Evolutionary conservation across 345 rosid species (phyloP), one percentile per base, ranked within the genome.

Genomic region (Camelina neglecta): DNA sequence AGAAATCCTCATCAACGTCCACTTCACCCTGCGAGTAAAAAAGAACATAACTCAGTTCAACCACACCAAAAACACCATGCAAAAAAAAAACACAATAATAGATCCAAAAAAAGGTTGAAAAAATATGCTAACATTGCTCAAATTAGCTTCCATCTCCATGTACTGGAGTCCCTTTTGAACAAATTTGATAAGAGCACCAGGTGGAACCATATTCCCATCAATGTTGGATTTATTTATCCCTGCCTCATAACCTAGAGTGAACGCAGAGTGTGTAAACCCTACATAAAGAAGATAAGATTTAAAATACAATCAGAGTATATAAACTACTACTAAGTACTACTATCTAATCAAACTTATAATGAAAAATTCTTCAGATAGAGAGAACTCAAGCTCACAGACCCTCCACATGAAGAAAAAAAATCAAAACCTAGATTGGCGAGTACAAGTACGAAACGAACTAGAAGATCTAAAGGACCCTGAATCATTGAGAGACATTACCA

Each of bases 121-220:
- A 79, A 41, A 75, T 60, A 81, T 80, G 56, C 91, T 81, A 79
- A 90, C 98, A 83, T 87, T 86, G 83, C 77, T 87, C 86, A 90
- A 71, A 77, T 95, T 92, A 50, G 98, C 98, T 79, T 95, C 99
- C 99, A 92, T 90, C 90, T 92, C 99, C 91, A 95, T 67, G 78
- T 89, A 95, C 67, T 95, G 99, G 47, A 92, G 93, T 60, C 99
- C 99, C 77, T 89, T 95, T 39, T 90, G 99, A 65, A 95, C 93
- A 72, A 89, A 87, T 9, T 87, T 87, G 81, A 95, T 85, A 74
- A 95, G 96, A 78, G 98, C 96, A 75, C 91, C 93, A 67, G 97
- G 97, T 10, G 99, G 98, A 78, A 92, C 88, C 97, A 89, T 80
- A 82, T 89, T 90, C 57, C 99, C 99, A 68, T 92, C 97, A 75